Conservation (phyloP, 1,284 basidiomycete genomes). For the Cryptococcus jaspeensis region DNA sequence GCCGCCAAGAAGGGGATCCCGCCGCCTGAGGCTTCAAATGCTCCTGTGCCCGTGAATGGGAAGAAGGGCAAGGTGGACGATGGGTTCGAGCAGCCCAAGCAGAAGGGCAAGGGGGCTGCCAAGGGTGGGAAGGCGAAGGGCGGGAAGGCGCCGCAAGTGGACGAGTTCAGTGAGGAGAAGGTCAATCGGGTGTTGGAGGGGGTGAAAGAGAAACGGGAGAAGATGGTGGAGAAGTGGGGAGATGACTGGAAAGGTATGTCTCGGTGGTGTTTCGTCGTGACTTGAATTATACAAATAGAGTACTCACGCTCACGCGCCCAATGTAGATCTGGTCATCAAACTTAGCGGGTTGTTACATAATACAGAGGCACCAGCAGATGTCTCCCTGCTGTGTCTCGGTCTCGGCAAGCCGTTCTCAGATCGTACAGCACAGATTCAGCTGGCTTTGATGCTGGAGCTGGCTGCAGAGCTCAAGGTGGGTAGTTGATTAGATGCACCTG, state of each 20-base stretch:
- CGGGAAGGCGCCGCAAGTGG: slow-evolving; percentile 6
- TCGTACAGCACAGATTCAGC: slow-evolving; percentile 47
- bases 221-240: slow-evolving; percentile 44
- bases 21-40: neutral
- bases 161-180: slow-evolving; percentile 21
- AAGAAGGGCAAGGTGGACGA: slow-evolving; percentile 13
- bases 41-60: neutral
- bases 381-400: slow-evolving; percentile 37
- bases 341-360: slow-evolving; percentile 4
- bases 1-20: slow-evolving; percentile 25
- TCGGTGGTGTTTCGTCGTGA: too few species aligned
- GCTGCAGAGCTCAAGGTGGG: slow-evolving; percentile 18
- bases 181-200: slow-evolving; percentile 19
- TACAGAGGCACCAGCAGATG: neutral
- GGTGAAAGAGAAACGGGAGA: slow-evolving; percentile 32
- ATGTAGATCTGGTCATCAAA: neutral
- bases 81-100: slow-evolving; percentile 12
- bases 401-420: slow-evolving; percentile 39
- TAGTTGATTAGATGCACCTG: neutral
- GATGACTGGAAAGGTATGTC: slow-evolving; percentile 32
- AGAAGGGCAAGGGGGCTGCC: slow-evolving; percentile 10
- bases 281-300: too few species aligned
- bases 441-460: slow-evolving; percentile 36
- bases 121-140: slow-evolving; percentile 13
- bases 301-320: neutral